Percentiles rank a stretch among this genome's conserved stretches.
These are phyloP conservation scores for Zymoseptoria passerinii DNA, from an alignment of 2,329 filamentous ascomycete species.

Conservation along the genomic window DNA sequence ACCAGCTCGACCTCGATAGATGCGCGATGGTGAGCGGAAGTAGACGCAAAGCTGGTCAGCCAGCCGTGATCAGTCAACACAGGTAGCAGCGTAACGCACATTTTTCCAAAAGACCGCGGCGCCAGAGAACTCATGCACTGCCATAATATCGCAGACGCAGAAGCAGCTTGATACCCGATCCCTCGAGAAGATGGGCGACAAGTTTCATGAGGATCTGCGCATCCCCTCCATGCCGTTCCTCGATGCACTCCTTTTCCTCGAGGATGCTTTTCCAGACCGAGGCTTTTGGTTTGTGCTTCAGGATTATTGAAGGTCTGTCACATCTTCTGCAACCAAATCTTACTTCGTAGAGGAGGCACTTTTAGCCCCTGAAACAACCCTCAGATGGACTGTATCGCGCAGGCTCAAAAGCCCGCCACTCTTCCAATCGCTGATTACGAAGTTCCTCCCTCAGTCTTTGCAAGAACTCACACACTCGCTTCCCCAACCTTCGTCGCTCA, in stretches of 20 bases:
- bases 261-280: background rate
- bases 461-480: background rate
- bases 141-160: too few species aligned
- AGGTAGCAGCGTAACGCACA: too few species aligned
- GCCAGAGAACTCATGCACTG: too few species aligned
- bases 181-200: too few species aligned
- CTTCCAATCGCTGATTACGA: background rate
- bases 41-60: too few species aligned
- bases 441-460: background rate
- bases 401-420: background rate
- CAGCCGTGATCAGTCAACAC: too few species aligned
- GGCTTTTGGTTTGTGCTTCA: background rate
- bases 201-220: background rate
- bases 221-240: background rate
- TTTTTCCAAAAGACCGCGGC: too few species aligned
- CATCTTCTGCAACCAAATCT: background rate
- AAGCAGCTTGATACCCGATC: too few species aligned
- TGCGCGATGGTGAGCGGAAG: background rate
- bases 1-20: background rate
- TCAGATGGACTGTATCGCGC: background rate
- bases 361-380: too few species aligned
- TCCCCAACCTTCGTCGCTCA: background rate
- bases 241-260: background rate
- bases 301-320: background rate
- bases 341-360: too few species aligned